Evolutionary conservation across 495 filamentous ascomycete species (phyloP).

Genomic region (Lasiosphaeria ovina): DNA sequence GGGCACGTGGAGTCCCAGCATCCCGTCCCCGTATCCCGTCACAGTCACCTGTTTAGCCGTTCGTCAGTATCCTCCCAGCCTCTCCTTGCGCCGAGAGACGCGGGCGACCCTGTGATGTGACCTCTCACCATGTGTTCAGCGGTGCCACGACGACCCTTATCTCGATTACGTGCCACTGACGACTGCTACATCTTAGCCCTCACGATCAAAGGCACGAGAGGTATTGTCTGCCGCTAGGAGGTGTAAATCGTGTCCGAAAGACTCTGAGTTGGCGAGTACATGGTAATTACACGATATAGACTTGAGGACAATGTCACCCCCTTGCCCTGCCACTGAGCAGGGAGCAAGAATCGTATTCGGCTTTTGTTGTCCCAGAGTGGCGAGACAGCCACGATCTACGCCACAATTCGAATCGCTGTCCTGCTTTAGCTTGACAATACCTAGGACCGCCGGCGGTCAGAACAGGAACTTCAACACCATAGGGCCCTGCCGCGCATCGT

Average conservation of each 20-base stretch:
- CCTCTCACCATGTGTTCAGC: background rate
- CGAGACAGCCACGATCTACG: background rate
- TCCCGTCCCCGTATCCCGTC: constrained; percentile 8
- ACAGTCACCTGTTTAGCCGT: constrained; percentile 18
- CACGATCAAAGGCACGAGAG: constrained; percentile 8
- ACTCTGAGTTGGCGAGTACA: constrained; percentile 1
- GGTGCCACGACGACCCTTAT: constrained; percentile 11
- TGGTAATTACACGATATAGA: constrained; percentile 3
- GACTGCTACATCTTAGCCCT: constrained; percentile 6
- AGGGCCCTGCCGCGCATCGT: background rate
- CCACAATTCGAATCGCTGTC: constrained; percentile 4
- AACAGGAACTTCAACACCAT: background rate
- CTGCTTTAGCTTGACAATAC: constrained; percentile 11
- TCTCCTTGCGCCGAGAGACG: background rate
- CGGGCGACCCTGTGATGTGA: too few relatives aligned
- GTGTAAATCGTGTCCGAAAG: constrained; percentile 10
- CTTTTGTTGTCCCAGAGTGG: background rate
- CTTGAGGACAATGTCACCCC: background rate
- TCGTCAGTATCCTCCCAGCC: constrained; percentile 6
- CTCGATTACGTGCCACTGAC: constrained; percentile 13
- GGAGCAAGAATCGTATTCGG: background rate
- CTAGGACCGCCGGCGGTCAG: constrained; percentile 4
- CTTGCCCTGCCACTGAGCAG: background rate
- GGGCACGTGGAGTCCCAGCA: constrained; percentile 3
- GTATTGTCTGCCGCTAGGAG: constrained; percentile 8